These are phyloP conservation scores for Pigoraptor vietnamica DNA, from an alignment of 78 protist genomes.

Conservation along the genomic window DNA sequence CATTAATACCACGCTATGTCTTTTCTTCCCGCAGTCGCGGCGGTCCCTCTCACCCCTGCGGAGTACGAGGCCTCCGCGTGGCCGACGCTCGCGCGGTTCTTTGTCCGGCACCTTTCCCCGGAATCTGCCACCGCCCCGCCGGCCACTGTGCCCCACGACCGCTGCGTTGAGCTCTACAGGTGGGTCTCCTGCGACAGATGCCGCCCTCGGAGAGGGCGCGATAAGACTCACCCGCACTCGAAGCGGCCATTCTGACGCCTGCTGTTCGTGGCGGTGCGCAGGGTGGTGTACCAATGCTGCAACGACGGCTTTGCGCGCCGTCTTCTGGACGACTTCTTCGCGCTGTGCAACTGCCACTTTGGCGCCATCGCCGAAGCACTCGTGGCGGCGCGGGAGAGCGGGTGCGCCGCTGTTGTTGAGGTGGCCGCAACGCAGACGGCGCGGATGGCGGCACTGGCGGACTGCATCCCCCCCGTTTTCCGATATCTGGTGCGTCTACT, in stretches of 20 bases:
- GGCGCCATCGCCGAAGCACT: not conserved
- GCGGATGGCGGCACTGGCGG: not conserved
- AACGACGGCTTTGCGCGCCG: not conserved
- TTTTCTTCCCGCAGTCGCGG: not conserved
- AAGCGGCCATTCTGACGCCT: not conserved
- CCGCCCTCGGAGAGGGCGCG: too few relatives aligned
- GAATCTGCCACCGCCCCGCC: too few relatives aligned
- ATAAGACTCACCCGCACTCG: too few relatives aligned
- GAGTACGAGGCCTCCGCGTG: not conserved
- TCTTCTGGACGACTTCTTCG: not conserved
- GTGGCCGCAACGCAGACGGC: not conserved
- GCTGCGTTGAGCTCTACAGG: not conserved
- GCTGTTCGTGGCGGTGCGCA: too few relatives aligned
- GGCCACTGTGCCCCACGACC: too few relatives aligned
- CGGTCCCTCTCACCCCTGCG: not conserved
- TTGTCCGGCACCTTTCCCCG: too few relatives aligned
- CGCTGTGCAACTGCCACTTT: not conserved
- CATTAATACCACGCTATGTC: too few relatives aligned
- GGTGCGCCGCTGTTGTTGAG: not conserved
- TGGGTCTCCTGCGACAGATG: too few relatives aligned
- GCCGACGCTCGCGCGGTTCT: not conserved
- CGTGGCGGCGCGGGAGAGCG: not conserved
- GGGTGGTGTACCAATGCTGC: not conserved
- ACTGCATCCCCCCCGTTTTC: not conserved
- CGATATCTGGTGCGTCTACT: not conserved